phyloP scores from a whole-genome alignment of 163 green algal species.

The Chlamydomonas reinhardtii region DNA sequence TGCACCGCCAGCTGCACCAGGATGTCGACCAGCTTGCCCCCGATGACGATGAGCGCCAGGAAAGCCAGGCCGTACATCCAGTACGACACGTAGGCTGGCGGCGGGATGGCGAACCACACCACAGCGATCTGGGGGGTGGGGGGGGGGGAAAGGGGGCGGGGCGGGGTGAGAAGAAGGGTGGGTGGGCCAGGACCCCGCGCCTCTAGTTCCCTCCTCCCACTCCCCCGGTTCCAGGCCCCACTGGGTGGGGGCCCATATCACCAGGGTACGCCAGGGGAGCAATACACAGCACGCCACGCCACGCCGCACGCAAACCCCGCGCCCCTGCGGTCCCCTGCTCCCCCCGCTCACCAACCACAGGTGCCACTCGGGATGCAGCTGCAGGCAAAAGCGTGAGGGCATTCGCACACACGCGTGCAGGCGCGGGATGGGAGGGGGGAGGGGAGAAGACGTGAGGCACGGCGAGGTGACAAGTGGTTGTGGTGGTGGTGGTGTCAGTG shows the following conservation, averaged over 20 bases:
- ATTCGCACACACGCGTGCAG: background rate
- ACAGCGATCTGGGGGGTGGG: slow-evolving; percentile 10
- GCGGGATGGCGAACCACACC: slow-evolving; percentile 34
- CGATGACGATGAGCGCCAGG: background rate
- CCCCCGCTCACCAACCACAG: slow-evolving; percentile 14
- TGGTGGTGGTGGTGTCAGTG: too few relatives aligned
- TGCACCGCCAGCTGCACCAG: slow-evolving; percentile 37
- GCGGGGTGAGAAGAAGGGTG: too few relatives aligned
- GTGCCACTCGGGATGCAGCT: slow-evolving; percentile 48
- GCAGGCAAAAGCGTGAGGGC: background rate
- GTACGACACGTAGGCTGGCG: slow-evolving; percentile 12
- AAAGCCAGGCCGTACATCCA: slow-evolving; percentile 26
- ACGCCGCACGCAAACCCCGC: too few relatives aligned
- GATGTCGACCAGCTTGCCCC: slow-evolving; percentile 42
- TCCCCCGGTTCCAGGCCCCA: too few relatives aligned
- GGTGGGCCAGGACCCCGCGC: too few relatives aligned
- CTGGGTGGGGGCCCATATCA: too few relatives aligned
- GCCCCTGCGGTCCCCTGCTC: too few relatives aligned
- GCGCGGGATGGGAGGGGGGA: too few relatives aligned
- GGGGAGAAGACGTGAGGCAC: background rate
- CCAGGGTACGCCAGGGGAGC: too few relatives aligned
- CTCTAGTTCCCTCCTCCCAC: too few relatives aligned
- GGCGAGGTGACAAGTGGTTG: background rate
- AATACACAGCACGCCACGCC: too few relatives aligned
- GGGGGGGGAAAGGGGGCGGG: too few relatives aligned